Conservation (phyloP, 2,329 filamentous ascomycete species). For the Rhynchosporium agropyri region DNA sequence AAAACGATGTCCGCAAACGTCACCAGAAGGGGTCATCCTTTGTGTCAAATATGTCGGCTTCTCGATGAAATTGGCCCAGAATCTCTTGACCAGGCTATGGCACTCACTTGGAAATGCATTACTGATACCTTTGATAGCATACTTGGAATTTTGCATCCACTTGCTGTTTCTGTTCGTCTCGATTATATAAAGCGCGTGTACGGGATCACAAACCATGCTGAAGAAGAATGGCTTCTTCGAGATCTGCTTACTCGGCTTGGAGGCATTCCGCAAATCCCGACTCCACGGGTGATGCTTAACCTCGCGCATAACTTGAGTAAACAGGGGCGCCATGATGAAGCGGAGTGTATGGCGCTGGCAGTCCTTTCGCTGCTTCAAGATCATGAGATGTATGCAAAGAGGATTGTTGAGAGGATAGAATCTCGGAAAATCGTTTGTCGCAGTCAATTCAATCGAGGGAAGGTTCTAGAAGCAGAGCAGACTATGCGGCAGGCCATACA, state of each 20-base stretch:
- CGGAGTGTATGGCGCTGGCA: slow-evolving; percentile 25
- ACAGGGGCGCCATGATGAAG: slow-evolving; percentile 30
- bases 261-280: slow-evolving; percentile 7
- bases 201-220: slow-evolving; percentile 20
- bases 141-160: slow-evolving; percentile 23
- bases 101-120: slow-evolving; percentile 27
- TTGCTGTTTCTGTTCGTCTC: slow-evolving; percentile 24
- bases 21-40: slow-evolving; percentile 21
- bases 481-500: slow-evolving; percentile 32
- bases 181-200: slow-evolving; percentile 24
- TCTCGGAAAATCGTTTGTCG: slow-evolving; percentile 29
- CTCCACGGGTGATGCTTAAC: slow-evolving; percentile 24
- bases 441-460: slow-evolving; percentile 31
- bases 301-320: slow-evolving; percentile 29
- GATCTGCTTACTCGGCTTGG: slow-evolving; percentile 23
- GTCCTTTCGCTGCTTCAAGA: slow-evolving; percentile 27
- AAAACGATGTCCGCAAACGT: slow-evolving; percentile 23
- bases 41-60: slow-evolving; percentile 26
- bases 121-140: slow-evolving; percentile 25
- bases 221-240: slow-evolving; percentile 30
- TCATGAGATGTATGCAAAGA: slow-evolving; percentile 30
- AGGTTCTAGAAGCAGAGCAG: slow-evolving; percentile 30
- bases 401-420: slow-evolving; percentile 30
- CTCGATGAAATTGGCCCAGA: slow-evolving; percentile 24
- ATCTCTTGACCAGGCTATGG: slow-evolving; percentile 23